Percentiles rank a stretch among this genome's conserved stretches.
Evolutionary conservation across 176 grass and related monocot species (phyloP).

Genomic region (Cenchrus americanus): DNA sequence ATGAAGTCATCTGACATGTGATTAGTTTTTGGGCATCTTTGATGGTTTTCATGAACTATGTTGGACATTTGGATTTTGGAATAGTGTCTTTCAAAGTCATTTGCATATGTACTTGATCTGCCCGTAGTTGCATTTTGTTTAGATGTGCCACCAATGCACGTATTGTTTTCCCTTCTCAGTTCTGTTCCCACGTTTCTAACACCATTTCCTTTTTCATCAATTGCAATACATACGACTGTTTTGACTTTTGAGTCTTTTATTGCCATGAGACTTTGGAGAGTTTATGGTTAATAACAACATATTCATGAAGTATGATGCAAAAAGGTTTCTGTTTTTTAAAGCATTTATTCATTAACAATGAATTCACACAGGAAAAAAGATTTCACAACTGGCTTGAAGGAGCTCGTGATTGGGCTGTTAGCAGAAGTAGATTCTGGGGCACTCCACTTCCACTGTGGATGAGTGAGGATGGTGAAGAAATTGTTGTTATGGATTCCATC

Average conservation of each 20-base stretch:
- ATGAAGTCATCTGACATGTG: neutral
- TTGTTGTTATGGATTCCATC: constrained; percentile 88
- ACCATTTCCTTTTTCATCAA: constrained; percentile 19
- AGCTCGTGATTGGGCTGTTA: constrained; percentile 96
- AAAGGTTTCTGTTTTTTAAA: constrained; percentile 36
- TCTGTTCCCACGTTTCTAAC: neutral
- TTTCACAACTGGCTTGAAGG: constrained; percentile 99
- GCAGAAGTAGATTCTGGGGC: constrained; percentile 98
- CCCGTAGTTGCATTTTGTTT: neutral
- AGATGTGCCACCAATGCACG: neutral
- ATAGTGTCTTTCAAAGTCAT: constrained; percentile 4
- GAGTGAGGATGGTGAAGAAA: constrained; percentile 92
- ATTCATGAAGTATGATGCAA: constrained; percentile 5
- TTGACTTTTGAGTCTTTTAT: neutral
- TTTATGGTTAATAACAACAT: constrained; percentile 5
- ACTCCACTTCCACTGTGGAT: constrained; percentile 96
- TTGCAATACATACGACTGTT: constrained; percentile 1
- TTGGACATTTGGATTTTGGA: neutral
- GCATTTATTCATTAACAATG: constrained; percentile 21
- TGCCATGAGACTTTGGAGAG: constrained; percentile 23
- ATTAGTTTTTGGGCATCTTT: neutral
- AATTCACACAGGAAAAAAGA: constrained; percentile 73
- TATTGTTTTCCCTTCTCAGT: neutral
- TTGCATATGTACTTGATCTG: constrained; percentile 15
- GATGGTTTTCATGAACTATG: neutral